Evolutionary conservation across 495 filamentous ascomycete species (phyloP).

Genomic region (Aspergillus diversus): DNA sequence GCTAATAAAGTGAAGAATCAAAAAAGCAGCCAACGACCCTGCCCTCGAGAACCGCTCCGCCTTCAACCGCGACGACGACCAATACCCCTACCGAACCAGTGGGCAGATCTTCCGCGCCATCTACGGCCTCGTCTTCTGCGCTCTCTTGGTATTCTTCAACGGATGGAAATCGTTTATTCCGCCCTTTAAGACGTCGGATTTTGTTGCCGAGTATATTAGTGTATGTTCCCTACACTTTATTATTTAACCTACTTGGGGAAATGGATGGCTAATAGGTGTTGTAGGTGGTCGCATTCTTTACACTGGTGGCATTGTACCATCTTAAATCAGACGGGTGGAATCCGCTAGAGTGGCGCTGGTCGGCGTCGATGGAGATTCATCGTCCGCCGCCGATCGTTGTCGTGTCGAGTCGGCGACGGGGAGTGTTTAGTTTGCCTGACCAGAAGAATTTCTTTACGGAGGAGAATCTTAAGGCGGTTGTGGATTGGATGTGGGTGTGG

Average conservation of each 20-base stretch:
- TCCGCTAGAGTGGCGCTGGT: not conserved
- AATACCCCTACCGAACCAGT: not conserved
- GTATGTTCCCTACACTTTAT: no score
- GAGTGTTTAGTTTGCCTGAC: not conserved
- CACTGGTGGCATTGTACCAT: not conserved
- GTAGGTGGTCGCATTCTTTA: not conserved
- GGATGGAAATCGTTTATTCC: not conserved
- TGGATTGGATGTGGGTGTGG: not conserved
- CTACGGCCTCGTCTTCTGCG: not conserved
- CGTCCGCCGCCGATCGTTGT: not conserved
- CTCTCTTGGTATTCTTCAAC: not conserved
- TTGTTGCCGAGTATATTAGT: not conserved
- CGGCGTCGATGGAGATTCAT: not conserved
- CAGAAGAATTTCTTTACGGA: not conserved
- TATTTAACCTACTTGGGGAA: no score
- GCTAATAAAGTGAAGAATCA: not conserved
- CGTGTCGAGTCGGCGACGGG: not conserved
- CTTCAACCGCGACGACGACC: not conserved
- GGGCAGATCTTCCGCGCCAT: not conserved
- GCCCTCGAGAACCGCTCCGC: not conserved
- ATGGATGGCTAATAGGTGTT: no score
- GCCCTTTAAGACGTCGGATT: not conserved
- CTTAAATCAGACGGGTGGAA: not conserved
- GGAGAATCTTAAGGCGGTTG: not conserved
- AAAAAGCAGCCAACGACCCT: not conserved